Evolutionary conservation across 495 filamentous ascomycete genomes (phyloP), one percentile per base, ranked within the genome.

Genomic region (Penicillium arizonense): DNA sequence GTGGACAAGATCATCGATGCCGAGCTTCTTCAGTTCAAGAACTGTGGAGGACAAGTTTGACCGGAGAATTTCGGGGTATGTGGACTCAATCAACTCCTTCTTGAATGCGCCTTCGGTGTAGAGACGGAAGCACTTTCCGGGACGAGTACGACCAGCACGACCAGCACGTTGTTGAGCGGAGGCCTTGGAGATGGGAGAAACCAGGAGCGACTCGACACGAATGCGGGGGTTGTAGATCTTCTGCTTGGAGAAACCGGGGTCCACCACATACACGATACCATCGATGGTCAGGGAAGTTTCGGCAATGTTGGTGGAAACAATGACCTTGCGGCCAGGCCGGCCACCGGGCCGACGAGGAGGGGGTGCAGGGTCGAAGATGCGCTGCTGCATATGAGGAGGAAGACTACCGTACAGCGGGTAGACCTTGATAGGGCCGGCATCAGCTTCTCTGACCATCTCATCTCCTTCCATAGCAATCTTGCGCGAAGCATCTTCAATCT

Each of bases 201-300:
- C 92, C 5, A 99, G 76, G 2, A 99, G 77, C 0, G 95, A 97
- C 69, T 99, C 95, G 36, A 97, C 92, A 64, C 95, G 88, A 50
- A 96, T 89, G 47, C 95, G 86, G 21, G 95, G 93, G 64, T 97
- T 96, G 80, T 97, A 99, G 56, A 99, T 91, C 73, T 99, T 99
- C 68, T 99, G 95, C 78, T 99, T 99, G 68, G 89, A 96, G 75
- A 99, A 99, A 18, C 95, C 95, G 6, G 95, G 94, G 65, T 99
- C 95, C 8, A 99, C 92, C 14, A 99, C 95, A 57, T 96, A 99
- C 21, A 99, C 95, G 53, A 99, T 97, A 65, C 95, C 95, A 66
- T 99, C 95, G 46, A 99, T 99, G 35, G 95, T 99, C 65, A 97
- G 84, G 53, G 85, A 90, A 0, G 95, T 99, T 74, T 99, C 95